A percentile compares a stretch with the other conserved stretches of the same genome.
phyloP scores from a whole-genome alignment of 2,329 filamentous ascomycete genomes.

The Endoconidiophora laricicola region DNA sequence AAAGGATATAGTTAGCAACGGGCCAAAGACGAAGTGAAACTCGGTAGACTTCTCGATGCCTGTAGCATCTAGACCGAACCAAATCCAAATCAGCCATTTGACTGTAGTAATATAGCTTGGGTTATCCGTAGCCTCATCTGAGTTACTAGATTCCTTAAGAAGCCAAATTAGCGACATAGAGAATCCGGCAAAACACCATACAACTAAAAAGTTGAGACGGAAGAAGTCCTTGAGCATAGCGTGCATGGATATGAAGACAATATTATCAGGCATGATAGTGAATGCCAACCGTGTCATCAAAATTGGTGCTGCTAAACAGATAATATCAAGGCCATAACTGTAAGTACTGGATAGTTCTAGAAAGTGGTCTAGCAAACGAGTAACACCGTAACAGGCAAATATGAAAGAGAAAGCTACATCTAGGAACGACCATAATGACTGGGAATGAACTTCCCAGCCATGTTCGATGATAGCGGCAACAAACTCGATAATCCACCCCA shows the following conservation, averaged over 20 bases:
- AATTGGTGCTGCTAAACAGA: conserved; percentile 51
- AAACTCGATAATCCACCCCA: conserved; percentile 52
- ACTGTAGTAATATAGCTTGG: conserved; percentile 38
- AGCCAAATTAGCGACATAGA: conserved; percentile 55
- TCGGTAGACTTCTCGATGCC: conserved; percentile 34
- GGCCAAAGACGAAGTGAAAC: conserved; percentile 51
- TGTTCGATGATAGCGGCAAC: conserved; percentile 50
- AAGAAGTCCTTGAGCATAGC: conserved; percentile 62
- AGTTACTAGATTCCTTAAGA: conserved; percentile 15
- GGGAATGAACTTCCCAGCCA: conserved; percentile 49
- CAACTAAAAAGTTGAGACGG: conserved; percentile 46
- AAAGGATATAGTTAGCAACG: conserved; percentile 53
- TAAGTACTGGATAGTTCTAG: conserved; percentile 25
- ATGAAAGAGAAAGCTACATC: conserved; percentile 52
- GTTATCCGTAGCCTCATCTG: conserved; percentile 17
- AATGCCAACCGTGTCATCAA: conserved; percentile 55
- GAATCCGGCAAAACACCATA: conserved; percentile 56
- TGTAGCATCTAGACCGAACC: conserved; percentile 56
- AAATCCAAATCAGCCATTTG: conserved; percentile 68
- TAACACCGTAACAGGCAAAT: conserved; percentile 42
- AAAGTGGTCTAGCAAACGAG: conserved; percentile 40
- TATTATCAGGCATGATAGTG: conserved; percentile 57
- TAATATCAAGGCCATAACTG: conserved; percentile 44
- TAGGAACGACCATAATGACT: conserved; percentile 60
- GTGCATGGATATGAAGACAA: conserved; percentile 56